Base-by-base conservation (phyloP, 2,329 filamentous ascomycete genomes). In the Penicillium griseofulvum region DNA sequence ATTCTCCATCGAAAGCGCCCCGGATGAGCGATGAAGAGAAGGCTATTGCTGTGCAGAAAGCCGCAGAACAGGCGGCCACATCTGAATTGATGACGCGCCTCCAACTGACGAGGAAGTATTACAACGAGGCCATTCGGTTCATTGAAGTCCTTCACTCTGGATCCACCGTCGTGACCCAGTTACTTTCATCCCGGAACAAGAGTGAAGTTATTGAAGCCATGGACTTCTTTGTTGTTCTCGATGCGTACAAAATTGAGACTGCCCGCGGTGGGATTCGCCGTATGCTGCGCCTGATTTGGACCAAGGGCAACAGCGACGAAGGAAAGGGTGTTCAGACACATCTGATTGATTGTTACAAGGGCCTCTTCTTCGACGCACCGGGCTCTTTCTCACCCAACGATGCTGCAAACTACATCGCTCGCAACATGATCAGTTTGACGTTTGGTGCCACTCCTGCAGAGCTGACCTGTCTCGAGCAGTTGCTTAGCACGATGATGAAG, bases 361-460 rank as follows among this genome's bases (percentile, higher is more conserved):
- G 90, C 19, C 83, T 99, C 0, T 99, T 97, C 76, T 99, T 99
- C 66, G 91, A 96, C 68, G 92, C 95, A 0, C 94, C 94, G 0
- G 90, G 91, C 57, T 87, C 87, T 5, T 97, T 96, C 76, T 90
- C 83, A 55, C 79, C 86, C 29, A 97, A 97, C 63, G 92, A 97
- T 68, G 87, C 92, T 2, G 92, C 94, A 45, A 97, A 95, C 72
- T 99, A 95, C 70, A 88, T 99, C 67, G 93, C 93, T 26, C 86
- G 92, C 59, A 99, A 97, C 75, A 99, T 99, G 93, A 97, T 97
- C 74, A 97, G 92, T 80, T 78, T 99, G 68, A 99, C 94, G 0
- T 97, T 96, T 72, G 93, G 92, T 28, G 92, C 93, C 1, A 96
- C 93, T 0, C 91, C 93, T 0, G 94, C 95, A 1, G 94, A 99